These are phyloP conservation scores for Suhomyces sp. DNA, from an alignment of 805 yeast genomes.

Conservation along the genomic window DNA sequence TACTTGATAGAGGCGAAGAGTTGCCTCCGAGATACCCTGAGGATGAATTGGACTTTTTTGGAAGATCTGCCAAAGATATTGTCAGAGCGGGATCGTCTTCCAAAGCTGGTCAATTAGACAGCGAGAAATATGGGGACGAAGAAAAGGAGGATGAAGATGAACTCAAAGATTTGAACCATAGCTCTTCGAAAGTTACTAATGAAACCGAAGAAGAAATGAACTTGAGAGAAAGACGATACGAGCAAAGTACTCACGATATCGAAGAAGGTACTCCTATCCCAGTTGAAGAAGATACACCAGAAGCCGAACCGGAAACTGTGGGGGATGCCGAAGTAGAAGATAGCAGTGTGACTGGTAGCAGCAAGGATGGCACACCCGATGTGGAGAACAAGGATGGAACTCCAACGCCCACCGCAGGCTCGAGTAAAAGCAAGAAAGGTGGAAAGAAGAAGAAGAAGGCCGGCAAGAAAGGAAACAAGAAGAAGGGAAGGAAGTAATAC, in stretches of 20 bases:
- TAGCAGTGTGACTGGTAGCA: conserved; percentile 1
- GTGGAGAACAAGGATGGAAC: background rate
- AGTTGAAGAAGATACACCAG: background rate
- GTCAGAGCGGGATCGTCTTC: conserved; percentile 32
- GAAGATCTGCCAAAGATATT: conserved; percentile 30
- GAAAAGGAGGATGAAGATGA: conserved; percentile 13
- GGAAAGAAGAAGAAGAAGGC: conserved; percentile 6
- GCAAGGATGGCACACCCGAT: conserved; percentile 4
- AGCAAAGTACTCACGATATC: conserved; percentile 12
- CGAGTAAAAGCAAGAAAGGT: conserved; percentile 4
- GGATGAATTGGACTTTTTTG: conserved; percentile 63
- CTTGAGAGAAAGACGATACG: conserved; percentile 32
- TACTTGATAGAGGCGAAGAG: conserved; percentile 70
- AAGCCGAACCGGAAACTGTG: conserved; percentile 1
- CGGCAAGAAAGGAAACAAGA: background rate
- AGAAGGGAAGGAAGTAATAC: conserved; percentile 1
- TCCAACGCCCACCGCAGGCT: background rate
- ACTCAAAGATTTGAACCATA: conserved; percentile 5
- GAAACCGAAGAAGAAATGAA: conserved; percentile 39
- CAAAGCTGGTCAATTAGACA: conserved; percentile 6
- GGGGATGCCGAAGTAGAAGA: conserved; percentile 7
- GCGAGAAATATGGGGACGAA: conserved; percentile 7
- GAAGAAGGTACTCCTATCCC: conserved; percentile 2
- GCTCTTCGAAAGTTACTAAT: conserved; percentile 19
- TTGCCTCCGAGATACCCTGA: conserved; percentile 70